Evolutionary conservation across 1,139 yeast genomes (phyloP).

Genomic region (Magnusiomyces ingens): DNA sequence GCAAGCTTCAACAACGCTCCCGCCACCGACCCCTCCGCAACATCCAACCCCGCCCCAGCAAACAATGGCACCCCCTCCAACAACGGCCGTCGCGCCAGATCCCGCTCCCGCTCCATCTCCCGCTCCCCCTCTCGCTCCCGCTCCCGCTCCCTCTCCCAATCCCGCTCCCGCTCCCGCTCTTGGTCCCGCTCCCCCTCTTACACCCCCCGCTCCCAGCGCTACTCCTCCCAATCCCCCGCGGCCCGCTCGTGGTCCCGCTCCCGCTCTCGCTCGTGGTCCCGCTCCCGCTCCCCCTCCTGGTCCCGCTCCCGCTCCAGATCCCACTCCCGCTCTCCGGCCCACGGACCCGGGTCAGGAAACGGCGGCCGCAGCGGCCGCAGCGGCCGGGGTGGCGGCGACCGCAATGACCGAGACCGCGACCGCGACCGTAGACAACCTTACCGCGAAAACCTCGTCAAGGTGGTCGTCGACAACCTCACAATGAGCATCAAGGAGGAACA

Average conservation of each 20-base stretch:
- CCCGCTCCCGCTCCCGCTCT: constrained; percentile 8
- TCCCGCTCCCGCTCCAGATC: constrained; percentile 16
- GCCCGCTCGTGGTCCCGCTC: constrained; percentile 2
- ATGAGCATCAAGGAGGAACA: constrained; percentile 20
- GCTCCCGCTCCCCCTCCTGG: constrained; percentile 15
- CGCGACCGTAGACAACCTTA: constrained; percentile 8
- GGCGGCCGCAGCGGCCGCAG: constrained; percentile 8
- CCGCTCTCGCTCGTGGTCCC: constrained; percentile 8
- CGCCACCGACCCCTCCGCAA: too few species aligned
- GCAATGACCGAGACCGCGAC: not conserved
- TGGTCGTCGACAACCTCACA: constrained; percentile 22
- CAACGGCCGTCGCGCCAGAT: too few species aligned
- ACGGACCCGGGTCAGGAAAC: constrained; percentile 8
- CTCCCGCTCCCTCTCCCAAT: not conserved
- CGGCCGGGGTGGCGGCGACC: constrained; percentile 4
- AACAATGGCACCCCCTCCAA: too few species aligned
- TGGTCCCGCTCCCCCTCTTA: constrained; percentile 8
- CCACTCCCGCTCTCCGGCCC: constrained; percentile 15
- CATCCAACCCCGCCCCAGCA: too few species aligned
- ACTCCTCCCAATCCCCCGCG: not conserved
- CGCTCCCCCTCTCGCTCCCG: not conserved
- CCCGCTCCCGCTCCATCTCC: not conserved
- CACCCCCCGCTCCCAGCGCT: not conserved
- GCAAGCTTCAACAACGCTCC: too few species aligned
- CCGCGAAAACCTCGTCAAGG: constrained; percentile 14